phyloP scores from a whole-genome alignment of 2,329 filamentous ascomycete genomes.

The Basipetospora chlamydospora region DNA sequence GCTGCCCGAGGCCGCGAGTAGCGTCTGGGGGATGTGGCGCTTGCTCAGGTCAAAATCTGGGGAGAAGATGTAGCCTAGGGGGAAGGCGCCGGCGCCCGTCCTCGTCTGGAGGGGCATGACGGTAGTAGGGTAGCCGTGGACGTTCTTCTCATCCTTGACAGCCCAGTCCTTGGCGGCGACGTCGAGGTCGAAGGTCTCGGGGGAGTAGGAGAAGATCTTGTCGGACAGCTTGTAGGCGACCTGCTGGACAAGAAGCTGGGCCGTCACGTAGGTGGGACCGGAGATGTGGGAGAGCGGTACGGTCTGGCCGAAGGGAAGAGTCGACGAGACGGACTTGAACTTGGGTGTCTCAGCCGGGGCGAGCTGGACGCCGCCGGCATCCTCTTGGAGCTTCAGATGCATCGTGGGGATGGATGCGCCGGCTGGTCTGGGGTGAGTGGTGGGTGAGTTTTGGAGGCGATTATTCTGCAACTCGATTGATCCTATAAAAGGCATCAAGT shows the following conservation, averaged over 20 bases:
- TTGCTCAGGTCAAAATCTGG: constrained; percentile 89
- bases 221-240: constrained; percentile 90
- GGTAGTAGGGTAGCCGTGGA: constrained; percentile 64
- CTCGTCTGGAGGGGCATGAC: constrained; percentile 76
- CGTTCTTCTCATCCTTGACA: constrained; percentile 55
- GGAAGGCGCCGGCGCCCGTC: constrained; percentile 76
- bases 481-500: too few relatives aligned
- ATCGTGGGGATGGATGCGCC: constrained; percentile 1
- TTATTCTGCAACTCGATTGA: too few relatives aligned
- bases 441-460: background rate
- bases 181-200: constrained; percentile 85
- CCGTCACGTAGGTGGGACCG: constrained; percentile 84
- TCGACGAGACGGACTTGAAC: constrained; percentile 24
- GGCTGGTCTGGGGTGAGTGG: background rate
- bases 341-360: constrained; percentile 2
- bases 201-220: constrained; percentile 95
- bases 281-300: constrained; percentile 48
- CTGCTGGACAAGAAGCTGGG: constrained; percentile 88
- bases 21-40: constrained; percentile 78
- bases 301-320: constrained; percentile 41
- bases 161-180: constrained; percentile 69
- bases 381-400: constrained; percentile 10
- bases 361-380: constrained; percentile 7
- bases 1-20: constrained; percentile 74
- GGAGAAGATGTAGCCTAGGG: constrained; percentile 94